These are phyloP conservation scores for Xylaria sp. DNA, from an alignment of 2,329 filamentous ascomycete genomes.

Conservation along the genomic window DNA sequence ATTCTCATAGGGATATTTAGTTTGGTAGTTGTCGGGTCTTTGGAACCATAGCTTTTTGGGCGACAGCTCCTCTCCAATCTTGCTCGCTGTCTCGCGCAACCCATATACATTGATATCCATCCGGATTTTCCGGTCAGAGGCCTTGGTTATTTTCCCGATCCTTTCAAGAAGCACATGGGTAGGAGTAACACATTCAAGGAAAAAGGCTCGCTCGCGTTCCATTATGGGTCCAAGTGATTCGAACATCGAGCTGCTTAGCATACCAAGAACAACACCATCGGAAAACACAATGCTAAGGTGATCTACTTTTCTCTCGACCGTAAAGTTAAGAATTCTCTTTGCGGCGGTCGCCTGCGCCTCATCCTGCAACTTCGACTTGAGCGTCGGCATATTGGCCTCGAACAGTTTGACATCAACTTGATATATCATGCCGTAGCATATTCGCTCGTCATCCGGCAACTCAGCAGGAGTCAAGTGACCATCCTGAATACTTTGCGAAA, in stretches of 20 bases:
- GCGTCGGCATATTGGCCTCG: constrained; percentile 29
- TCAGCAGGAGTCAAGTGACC: background rate
- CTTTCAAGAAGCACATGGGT: constrained; percentile 30
- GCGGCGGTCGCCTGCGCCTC: constrained; percentile 5
- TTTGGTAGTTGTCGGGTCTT: constrained; percentile 36
- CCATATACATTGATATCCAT: constrained; percentile 49
- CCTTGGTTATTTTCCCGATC: constrained; percentile 36
- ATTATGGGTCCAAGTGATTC: constrained; percentile 31
- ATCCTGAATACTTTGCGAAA: background rate
- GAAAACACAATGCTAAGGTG: constrained; percentile 34
- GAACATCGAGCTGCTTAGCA: constrained; percentile 30
- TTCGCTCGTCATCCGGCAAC: background rate
- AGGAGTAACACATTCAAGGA: constrained; percentile 34
- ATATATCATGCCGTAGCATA: constrained; percentile 31
- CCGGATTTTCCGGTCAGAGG: constrained; percentile 38
- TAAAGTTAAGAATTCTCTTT: constrained; percentile 30
- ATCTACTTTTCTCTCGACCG: constrained; percentile 23
- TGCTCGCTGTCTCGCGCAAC: constrained; percentile 19
- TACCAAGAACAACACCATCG: constrained; percentile 34
- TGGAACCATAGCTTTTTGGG: constrained; percentile 44
- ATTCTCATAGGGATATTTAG: constrained; percentile 38
- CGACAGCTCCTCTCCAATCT: constrained; percentile 41
- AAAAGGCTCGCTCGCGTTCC: constrained; percentile 11
- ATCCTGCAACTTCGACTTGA: constrained; percentile 26
- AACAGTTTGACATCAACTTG: constrained; percentile 36